A percentile compares a stretch with the other conserved stretches of the same genome.
Conservation (phyloP, 179 eudicot genomes). For the Silene noctiflora region DNA sequence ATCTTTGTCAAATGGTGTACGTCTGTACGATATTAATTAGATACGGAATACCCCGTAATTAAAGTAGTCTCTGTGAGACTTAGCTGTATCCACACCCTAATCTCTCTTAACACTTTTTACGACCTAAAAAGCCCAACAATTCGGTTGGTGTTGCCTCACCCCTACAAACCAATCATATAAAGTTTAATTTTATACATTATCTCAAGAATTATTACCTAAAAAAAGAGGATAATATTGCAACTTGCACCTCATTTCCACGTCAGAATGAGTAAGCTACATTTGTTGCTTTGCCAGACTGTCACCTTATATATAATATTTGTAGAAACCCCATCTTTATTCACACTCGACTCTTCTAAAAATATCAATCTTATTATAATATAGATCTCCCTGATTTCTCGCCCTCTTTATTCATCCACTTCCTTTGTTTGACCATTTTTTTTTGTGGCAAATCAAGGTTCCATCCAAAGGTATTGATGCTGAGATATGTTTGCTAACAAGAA, state of each 20-base stretch:
- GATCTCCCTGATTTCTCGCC: neutral
- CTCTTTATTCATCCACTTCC: neutral
- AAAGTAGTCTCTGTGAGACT: neutral
- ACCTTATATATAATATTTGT: neutral
- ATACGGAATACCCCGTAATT: too few relatives aligned
- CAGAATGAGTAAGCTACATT: constrained; percentile 16
- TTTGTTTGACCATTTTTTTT: neutral
- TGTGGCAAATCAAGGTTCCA: neutral
- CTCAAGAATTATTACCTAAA: neutral
- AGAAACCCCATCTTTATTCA: neutral
- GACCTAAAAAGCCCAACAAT: neutral
- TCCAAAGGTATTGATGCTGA: constrained; percentile 46
- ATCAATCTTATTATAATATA: neutral
- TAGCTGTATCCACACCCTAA: neutral
- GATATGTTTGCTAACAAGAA: constrained; percentile 43
- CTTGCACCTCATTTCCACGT: constrained; percentile 15
- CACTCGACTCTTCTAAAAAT: too few relatives aligned
- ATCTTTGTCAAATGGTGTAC: too few relatives aligned
- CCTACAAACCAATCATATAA: neutral
- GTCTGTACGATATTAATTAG: too few relatives aligned
- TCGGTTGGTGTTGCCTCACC: neutral
- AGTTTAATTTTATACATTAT: neutral
- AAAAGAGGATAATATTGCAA: constrained; percentile 4
- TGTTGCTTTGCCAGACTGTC: neutral
- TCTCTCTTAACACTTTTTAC: neutral